Percentiles rank a stretch among this genome's conserved stretches.
Evolutionary conservation across 306 rosid species (phyloP).

Genomic region (Sicyos edulis): DNA sequence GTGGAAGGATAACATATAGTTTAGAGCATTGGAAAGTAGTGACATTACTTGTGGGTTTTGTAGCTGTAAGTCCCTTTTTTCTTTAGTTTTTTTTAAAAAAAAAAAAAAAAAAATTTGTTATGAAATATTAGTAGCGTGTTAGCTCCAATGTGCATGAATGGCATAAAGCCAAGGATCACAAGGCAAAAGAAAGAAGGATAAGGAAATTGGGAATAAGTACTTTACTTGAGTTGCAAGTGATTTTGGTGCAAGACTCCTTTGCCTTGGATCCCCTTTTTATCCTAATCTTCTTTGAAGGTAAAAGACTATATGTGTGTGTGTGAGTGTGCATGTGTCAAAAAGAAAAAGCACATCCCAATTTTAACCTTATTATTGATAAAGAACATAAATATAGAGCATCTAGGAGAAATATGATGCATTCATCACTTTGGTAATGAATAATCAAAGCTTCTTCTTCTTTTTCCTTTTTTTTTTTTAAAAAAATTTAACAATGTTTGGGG

Average conservation of each 20-base stretch:
- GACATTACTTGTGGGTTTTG: background rate
- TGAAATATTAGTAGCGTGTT: background rate
- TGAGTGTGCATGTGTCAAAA: background rate
- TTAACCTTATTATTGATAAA: background rate
- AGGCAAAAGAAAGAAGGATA: background rate
- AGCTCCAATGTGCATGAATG: background rate
- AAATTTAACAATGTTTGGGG: too few relatives aligned
- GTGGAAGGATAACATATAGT: background rate
- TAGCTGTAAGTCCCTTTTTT: background rate
- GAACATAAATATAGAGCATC: background rate
- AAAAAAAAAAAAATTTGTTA: too few relatives aligned
- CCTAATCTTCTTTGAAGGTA: background rate
- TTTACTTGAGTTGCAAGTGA: slow-evolving; percentile 17
- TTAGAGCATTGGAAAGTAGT: background rate
- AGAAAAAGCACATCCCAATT: background rate
- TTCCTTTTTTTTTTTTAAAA: too few relatives aligned
- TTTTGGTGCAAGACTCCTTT: background rate
- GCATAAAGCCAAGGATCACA: background rate
- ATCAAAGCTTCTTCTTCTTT: too few relatives aligned
- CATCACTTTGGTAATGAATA: background rate
- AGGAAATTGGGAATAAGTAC: background rate
- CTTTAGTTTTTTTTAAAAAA: too few relatives aligned
- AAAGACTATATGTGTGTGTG: background rate
- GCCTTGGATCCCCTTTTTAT: slow-evolving; percentile 9
- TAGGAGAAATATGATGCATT: background rate